Conservation (phyloP, 2,329 filamentous ascomycete species). For the Penicillium sp. region DNA sequence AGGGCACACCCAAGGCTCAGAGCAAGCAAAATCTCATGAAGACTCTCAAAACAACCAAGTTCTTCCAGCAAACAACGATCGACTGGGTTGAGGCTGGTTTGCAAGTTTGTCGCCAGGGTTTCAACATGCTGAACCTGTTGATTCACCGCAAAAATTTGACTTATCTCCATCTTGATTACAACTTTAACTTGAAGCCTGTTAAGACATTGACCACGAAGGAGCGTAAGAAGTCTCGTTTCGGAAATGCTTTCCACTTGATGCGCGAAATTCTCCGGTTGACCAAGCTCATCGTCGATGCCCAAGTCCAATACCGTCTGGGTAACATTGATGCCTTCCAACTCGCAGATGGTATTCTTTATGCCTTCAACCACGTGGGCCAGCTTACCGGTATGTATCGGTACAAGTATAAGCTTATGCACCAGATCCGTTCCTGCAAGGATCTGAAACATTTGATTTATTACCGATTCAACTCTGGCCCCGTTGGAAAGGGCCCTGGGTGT, state of each 20-base stretch:
- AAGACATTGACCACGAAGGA: slow-evolving; percentile 99
- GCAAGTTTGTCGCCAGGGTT: slow-evolving; percentile 95
- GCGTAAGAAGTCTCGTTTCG: slow-evolving; percentile 97
- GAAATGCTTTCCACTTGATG: slow-evolving; percentile 99
- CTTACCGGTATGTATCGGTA: slow-evolving; percentile 99
- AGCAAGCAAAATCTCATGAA: slow-evolving; percentile 90
- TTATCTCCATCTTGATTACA: slow-evolving; percentile 97
- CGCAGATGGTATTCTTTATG: slow-evolving; percentile 97
- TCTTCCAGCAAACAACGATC: slow-evolving; percentile 98
- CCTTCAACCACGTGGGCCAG: slow-evolving; percentile 98
- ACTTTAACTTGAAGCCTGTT: slow-evolving; percentile 98
- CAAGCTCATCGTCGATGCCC: slow-evolving; percentile 96
- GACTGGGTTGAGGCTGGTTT: slow-evolving; percentile 99
- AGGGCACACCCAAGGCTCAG: slow-evolving; percentile 90
- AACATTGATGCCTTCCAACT: slow-evolving; percentile 99
- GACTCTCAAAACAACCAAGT: slow-evolving; percentile 93
- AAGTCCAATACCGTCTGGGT: slow-evolving; percentile 94
- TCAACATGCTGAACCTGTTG: slow-evolving; percentile 97
- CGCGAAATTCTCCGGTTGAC: slow-evolving; percentile 93
- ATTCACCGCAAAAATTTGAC: slow-evolving; percentile 99
- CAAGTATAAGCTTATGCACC: slow-evolving; percentile 99
- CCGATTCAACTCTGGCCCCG: slow-evolving; percentile 93
- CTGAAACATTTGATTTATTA: slow-evolving; percentile 99
- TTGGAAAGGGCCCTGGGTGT: slow-evolving; percentile 95
- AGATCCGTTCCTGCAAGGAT: slow-evolving; percentile 98